These are phyloP conservation scores for Aciculosporium take DNA, from an alignment of 2,329 filamentous ascomycete species.

Conservation along the genomic window DNA sequence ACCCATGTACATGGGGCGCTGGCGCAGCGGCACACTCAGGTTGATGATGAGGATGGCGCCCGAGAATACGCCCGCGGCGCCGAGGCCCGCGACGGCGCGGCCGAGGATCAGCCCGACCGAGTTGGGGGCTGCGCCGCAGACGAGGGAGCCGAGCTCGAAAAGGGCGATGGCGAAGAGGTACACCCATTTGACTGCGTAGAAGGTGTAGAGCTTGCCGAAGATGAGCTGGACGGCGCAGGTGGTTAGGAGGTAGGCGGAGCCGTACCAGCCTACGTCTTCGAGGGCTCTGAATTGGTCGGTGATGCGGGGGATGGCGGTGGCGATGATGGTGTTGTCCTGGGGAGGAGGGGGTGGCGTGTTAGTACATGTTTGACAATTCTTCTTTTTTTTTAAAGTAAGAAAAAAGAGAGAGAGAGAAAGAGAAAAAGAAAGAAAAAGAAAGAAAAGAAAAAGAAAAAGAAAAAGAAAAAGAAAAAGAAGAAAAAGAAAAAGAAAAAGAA, in stretches of 20 bases:
- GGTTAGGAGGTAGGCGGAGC: slow-evolving; percentile 22
- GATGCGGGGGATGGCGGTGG: slow-evolving; percentile 21
- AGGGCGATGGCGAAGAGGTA: slow-evolving; percentile 14
- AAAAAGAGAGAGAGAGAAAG: too few relatives aligned
- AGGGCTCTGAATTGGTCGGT: slow-evolving; percentile 11
- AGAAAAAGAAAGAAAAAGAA: too few relatives aligned
- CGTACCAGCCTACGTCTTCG: slow-evolving; percentile 7
- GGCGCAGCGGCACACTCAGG: slow-evolving; percentile 20
- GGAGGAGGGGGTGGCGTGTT: too few relatives aligned
- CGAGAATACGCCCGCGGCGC: slow-evolving; percentile 31
- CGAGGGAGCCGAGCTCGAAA: slow-evolving; percentile 17
- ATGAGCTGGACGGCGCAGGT: slow-evolving; percentile 22
- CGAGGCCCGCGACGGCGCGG: slow-evolving; percentile 22
- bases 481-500: too few relatives aligned
- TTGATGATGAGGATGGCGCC: slow-evolving; percentile 29
- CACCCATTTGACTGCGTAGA: slow-evolving; percentile 18
- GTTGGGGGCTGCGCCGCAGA: slow-evolving; percentile 18
- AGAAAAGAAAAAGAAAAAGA: too few relatives aligned
- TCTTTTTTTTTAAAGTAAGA: too few relatives aligned
- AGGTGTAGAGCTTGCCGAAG: slow-evolving; percentile 28
- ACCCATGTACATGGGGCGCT: slow-evolving; percentile 23
- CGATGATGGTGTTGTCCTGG: slow-evolving; percentile 24
- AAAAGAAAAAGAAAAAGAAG: too few relatives aligned
- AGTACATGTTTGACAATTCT: too few relatives aligned
- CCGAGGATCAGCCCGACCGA: slow-evolving; percentile 21